These are phyloP conservation scores for Chaetoceros muelleri DNA, from an alignment of 108 stramenopile species.

Conservation along the genomic window DNA sequence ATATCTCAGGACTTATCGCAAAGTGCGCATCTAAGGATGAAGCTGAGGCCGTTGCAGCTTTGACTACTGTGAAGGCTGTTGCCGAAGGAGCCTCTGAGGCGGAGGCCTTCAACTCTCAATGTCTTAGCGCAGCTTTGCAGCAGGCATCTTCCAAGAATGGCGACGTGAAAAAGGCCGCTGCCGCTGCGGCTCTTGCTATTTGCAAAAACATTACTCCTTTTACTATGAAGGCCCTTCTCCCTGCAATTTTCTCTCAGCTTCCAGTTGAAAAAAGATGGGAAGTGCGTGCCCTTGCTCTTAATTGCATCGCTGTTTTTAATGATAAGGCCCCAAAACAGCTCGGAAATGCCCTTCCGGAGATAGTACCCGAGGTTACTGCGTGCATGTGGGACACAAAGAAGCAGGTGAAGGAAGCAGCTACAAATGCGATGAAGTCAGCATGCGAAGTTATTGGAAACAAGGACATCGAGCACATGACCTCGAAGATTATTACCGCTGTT, in stretches of 20 bases:
- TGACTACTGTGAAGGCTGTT: conserved; percentile 65
- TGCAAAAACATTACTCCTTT: conserved; percentile 77
- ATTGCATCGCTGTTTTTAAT: conserved; percentile 60
- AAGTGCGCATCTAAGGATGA: conserved; percentile 71
- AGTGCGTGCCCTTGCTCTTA: conserved; percentile 70
- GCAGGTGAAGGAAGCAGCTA: conserved; percentile 91
- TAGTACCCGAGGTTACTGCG: conserved; percentile 91
- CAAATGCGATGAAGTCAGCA: conserved; percentile 80
- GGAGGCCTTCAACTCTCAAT: conserved; percentile 64
- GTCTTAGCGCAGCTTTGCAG: conserved; percentile 61
- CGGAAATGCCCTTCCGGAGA: conserved; percentile 75
- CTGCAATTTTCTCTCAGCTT: conserved; percentile 59
- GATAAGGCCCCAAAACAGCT: conserved; percentile 71
- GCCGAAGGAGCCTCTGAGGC: conserved; percentile 58
- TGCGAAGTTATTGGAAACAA: conserved; percentile 95
- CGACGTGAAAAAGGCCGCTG: conserved; percentile 42
- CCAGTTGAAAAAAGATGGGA: conserved; percentile 87
- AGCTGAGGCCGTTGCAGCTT: conserved; percentile 60
- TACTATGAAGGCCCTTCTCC: conserved; percentile 81
- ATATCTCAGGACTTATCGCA: conserved; percentile 47
- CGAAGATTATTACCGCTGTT: conserved; percentile 86
- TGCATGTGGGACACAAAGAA: conserved; percentile 99
- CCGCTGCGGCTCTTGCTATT: conserved; percentile 67
- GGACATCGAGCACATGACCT: conserved; percentile 98
- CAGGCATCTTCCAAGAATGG: conserved; percentile 57